phyloP scores from a whole-genome alignment of 1,284 basidiomycete species.

The Blastosporella zonata region DNA sequence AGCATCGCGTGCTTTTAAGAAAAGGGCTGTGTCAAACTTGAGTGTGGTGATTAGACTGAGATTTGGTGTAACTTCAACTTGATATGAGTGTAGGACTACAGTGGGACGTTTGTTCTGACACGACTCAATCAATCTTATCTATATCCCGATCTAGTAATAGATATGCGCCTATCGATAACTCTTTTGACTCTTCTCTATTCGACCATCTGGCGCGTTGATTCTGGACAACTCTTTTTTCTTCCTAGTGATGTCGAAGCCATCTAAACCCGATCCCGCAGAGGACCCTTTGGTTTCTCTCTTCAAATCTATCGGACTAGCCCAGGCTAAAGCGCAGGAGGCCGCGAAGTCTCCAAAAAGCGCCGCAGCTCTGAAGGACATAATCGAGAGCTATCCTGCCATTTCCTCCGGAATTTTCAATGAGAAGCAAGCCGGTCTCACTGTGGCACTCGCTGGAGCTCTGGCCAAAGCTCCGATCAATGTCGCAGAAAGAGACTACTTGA shows the following conservation, averaged over 20 bases:
- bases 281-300: constrained; percentile 63
- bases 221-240: background rate
- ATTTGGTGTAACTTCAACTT: too few relatives aligned
- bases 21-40: too few relatives aligned
- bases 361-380: constrained; percentile 66
- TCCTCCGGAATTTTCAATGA: constrained; percentile 59
- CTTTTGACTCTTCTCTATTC: constrained; percentile 3
- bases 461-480: constrained; percentile 51
- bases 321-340: constrained; percentile 81
- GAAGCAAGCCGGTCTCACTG: constrained; percentile 76
- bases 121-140: too few relatives aligned
- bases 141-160: constrained; percentile 11
- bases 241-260: constrained; percentile 26
- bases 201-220: background rate
- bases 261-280: constrained; percentile 19
- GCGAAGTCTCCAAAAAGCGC: constrained; percentile 79
- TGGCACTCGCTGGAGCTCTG: constrained; percentile 66
- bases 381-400: constrained; percentile 57
- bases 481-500: constrained; percentile 64
- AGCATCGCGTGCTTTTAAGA: too few relatives aligned
- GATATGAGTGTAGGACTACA: too few relatives aligned
- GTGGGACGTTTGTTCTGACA: too few relatives aligned
- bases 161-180: constrained; percentile 1
- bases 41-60: too few relatives aligned
- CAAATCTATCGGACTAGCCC: constrained; percentile 76